Evolutionary conservation across 1,284 basidiomycete genomes (phyloP).

Genomic region (Anthracocystis panici-leucophaei): DNA sequence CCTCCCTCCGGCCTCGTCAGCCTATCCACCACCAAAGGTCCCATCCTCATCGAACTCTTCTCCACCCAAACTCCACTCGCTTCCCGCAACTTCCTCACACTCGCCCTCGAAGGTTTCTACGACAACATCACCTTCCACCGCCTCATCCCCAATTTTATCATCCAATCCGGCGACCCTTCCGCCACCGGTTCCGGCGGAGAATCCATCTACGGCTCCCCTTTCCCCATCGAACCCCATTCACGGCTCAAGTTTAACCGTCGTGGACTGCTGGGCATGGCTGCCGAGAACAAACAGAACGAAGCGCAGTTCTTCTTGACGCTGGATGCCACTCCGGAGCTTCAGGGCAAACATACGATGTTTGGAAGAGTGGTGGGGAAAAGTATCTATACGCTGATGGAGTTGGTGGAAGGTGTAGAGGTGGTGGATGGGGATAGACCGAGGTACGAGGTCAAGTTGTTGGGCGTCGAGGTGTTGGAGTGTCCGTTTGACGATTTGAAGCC

Average conservation of each 20-base stretch:
- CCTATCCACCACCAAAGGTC: constrained; percentile 81
- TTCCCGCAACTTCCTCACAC: constrained; percentile 89
- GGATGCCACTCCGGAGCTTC: constrained; percentile 65
- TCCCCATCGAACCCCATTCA: constrained; percentile 93
- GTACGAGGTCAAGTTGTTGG: constrained; percentile 90
- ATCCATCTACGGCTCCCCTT: constrained; percentile 76
- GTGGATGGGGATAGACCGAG: constrained; percentile 81
- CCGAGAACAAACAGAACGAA: constrained; percentile 68
- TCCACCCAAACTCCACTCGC: constrained; percentile 93
- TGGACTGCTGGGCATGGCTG: constrained; percentile 91
- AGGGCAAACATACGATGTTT: constrained; percentile 65
- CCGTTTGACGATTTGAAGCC: constrained; percentile 95
- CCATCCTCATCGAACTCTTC: constrained; percentile 84
- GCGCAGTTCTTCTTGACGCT: constrained; percentile 70
- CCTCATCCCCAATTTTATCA: constrained; percentile 85
- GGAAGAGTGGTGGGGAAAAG: constrained; percentile 61
- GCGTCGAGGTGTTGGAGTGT: constrained; percentile 86
- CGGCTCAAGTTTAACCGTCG: constrained; percentile 83
- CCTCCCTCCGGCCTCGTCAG: constrained; percentile 86
- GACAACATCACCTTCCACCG: constrained; percentile 94
- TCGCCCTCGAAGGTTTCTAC: constrained; percentile 95
- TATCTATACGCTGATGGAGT: constrained; percentile 72
- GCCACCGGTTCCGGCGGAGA: constrained; percentile 87
- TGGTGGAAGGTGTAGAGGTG: constrained; percentile 84
- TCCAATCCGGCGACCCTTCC: constrained; percentile 94